Evolutionary conservation across 768 basidiomycete species (phyloP), one percentile per base, ranked within the genome.

Genomic region (Clitopilus hobsonii): DNA sequence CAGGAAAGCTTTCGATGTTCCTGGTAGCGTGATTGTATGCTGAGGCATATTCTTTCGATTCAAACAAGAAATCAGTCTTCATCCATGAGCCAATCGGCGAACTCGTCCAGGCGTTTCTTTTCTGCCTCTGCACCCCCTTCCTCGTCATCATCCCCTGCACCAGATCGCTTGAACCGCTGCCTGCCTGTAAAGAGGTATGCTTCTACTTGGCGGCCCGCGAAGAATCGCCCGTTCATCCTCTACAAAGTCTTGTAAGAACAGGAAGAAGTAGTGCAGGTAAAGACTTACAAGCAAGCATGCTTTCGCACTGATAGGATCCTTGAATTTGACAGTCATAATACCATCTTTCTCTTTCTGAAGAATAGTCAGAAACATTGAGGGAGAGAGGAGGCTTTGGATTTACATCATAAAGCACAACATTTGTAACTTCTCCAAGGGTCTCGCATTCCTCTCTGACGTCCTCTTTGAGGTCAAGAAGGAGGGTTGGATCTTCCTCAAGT

Each of bases 161-260:
- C 92, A 56, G 83, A 88, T 53, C 89, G 87, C 59, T 76, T 81
- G 77, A 89, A 98, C 38, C 85, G 75, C 65, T 94, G 87, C 67
- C 84, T 87, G 49, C 94, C 95, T 24, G 80, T 78, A 67, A 85
- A 95, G 13, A 97, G 74, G 2, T 82, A 81, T 0, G 96, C 97
- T 64, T 90, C 84, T 49, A 99, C 77, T 41, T 82, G 79, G 41
- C 91, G 81, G 11, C 92, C 92, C 24, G 85, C 88, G 64, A 98
- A 98, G 70, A 84, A 97, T 36, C 95, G 79, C 6, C 91, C 91
- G 60, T 95, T 83, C 94, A 98, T 98, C 86, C 88, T 96, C 90
- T 95, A 49, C 10, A 45, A 11, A 11, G 24, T 20, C n/a, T 60
- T 10, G 32, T 18, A 28, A 23, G 28, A 38, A 38, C 26, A 45